These are phyloP conservation scores for Balamuthia mandrillaris DNA, from an alignment of 208 protist genomes.

Conservation along the genomic window DNA sequence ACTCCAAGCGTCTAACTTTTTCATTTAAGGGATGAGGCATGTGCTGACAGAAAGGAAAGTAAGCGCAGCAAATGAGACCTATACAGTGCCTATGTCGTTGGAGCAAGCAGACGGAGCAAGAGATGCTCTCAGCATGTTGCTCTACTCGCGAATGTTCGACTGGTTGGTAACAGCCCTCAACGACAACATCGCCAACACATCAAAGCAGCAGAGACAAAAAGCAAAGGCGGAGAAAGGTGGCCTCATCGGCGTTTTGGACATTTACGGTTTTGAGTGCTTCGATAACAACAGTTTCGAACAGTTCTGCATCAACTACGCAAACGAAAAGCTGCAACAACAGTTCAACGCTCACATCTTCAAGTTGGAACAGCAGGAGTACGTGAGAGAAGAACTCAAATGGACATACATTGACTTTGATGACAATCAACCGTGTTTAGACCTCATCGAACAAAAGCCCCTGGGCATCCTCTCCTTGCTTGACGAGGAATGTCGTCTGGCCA, in stretches of 20 bases:
- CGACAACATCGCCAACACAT: conserved; percentile 55
- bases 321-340: conserved; percentile 93
- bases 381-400: conserved; percentile 66
- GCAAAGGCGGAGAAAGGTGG: background rate
- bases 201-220: conserved; percentile 62
- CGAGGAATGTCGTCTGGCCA: conserved; percentile 76
- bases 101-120: conserved; percentile 62
- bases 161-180: conserved; percentile 73
- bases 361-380: conserved; percentile 61
- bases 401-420: conserved; percentile 70
- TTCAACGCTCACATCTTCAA: conserved; percentile 83
- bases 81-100: conserved; percentile 53
- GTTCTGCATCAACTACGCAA: conserved; percentile 98
- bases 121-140: conserved; percentile 70
- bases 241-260: conserved; percentile 74
- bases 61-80: too few species aligned
- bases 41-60: too few species aligned
- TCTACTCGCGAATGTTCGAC: conserved; percentile 75
- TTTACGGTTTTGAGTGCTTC: conserved; percentile 94
- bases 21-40: too few species aligned
- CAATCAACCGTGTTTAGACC: conserved; percentile 68
- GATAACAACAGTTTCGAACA: conserved; percentile 75
- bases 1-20: background rate
- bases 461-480: conserved; percentile 78
- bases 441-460: conserved; percentile 60